Conservation (phyloP, 1,284 basidiomycete genomes). For the Sutorius eximius region DNA sequence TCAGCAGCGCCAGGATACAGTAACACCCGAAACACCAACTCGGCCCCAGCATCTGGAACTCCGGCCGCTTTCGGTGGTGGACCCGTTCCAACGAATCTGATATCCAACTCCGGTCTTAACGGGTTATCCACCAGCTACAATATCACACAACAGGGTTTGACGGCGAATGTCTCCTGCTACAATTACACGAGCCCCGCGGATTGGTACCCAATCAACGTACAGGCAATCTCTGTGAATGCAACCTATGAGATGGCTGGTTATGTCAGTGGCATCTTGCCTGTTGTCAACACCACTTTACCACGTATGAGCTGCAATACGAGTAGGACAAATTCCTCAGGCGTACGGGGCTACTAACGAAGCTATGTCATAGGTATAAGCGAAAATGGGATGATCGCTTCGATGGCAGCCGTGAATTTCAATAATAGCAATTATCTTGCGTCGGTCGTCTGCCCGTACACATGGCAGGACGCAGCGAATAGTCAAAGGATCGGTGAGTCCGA, state of each 20-base stretch:
- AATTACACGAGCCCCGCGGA: conserved; percentile 5
- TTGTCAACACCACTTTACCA: conserved; percentile 2
- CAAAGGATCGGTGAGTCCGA: neutral
- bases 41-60: neutral
- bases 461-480: neutral
- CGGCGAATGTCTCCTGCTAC: conserved; percentile 5
- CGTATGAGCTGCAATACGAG: conserved; percentile 5
- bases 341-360: neutral
- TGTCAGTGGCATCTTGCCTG: conserved; percentile 1
- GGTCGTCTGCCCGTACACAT: conserved; percentile 1
- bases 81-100: neutral
- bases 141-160: conserved; percentile 7
- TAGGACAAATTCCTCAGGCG: neutral
- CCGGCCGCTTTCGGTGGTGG: conserved; percentile 6
- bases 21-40: neutral
- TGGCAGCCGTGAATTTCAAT: conserved; percentile 3
- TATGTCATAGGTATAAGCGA: neutral
- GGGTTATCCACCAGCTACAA: conserved; percentile 4
- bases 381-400: neutral
- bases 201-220: conserved; percentile 3
- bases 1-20: neutral
- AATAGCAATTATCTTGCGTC: conserved; percentile 5
- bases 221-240: neutral
- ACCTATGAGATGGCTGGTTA: conserved; percentile 1
- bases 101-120: neutral